Base-by-base conservation (phyloP, 805 yeast genomes). In the Clavispora santaluciae region DNA sequence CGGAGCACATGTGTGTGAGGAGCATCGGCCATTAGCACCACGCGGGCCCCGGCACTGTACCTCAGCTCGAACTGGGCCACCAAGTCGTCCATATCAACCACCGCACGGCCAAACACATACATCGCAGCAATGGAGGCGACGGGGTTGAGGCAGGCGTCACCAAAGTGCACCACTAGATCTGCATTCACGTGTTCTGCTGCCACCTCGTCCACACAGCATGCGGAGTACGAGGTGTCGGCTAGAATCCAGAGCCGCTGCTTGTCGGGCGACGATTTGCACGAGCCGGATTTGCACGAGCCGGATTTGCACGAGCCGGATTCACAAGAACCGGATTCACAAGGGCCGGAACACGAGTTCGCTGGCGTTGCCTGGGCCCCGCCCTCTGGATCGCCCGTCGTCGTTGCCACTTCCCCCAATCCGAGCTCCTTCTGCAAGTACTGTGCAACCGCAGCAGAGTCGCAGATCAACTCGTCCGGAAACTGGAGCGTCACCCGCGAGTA, bases 131-230 rank as follows among this genome's bases (percentile, higher is more conserved):
- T 57, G 33, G 78, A 77, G 34, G 77, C 79, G 5, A 87, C 80
- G 0, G 89, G 84, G 51, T 84, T 89, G 56, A 93, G 63, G 61
- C 99, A 93, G 0, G 98, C 91, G 57, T 88, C 95, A 2, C 99
- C 99, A 61, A 90, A 87, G 62, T 93, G 99, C 2, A 90, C 79
- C 22, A 93, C 87, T 4, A 85, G 63, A 48, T 91, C 96, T 6
- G 93, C 89, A 6, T 68, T 57, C 12, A 91, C 95, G 60, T 93
- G 99, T 56, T 86, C 90, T 1, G 96, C 95, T 0, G 99, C 98
- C 21, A 91, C 95, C 56, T 90, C 97, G 60, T 93, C 99, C 9
- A 91, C 83, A 64, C 99, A 93, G 61, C 99, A 93, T 1, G 96
- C 73, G 22, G 96, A 86, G 55, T 93, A 93, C 0, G 97, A 88